phyloP scores from a whole-genome alignment of 1,139 yeast species.

The Lodderomyces orthopsilosis region DNA sequence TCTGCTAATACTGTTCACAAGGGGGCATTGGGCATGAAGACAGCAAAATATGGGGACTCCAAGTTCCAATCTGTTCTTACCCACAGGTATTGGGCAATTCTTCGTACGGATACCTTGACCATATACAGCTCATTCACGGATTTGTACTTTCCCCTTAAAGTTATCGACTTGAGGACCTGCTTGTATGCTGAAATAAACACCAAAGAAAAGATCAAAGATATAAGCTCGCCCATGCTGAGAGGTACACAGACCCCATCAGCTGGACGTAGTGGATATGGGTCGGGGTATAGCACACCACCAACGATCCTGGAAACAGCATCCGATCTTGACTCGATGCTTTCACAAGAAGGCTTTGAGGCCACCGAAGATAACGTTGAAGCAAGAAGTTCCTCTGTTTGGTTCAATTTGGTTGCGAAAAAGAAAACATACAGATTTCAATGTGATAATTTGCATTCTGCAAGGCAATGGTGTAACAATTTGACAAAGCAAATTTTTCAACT shows the following conservation, averaged over 20 bases:
- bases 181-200: conserved; percentile 54
- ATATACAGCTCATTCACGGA: conserved; percentile 73
- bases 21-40: conserved; percentile 53
- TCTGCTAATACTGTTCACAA: conserved; percentile 35
- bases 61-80: conserved; percentile 36
- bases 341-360: conserved; percentile 20
- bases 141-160: conserved; percentile 74
- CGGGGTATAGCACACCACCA: conserved; percentile 15
- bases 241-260: conserved; percentile 6
- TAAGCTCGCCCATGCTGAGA: conserved; percentile 12
- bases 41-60: conserved; percentile 41
- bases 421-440: conserved; percentile 67
- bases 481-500: conserved; percentile 69
- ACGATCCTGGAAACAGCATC: conserved; percentile 15
- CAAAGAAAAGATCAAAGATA: conserved; percentile 20
- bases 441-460: conserved; percentile 69
- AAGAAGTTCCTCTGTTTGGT: conserved; percentile 42
- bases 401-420: conserved; percentile 53
- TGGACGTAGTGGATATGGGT: conserved; percentile 9
- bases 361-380: conserved; percentile 29
- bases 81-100: conserved; percentile 68
- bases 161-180: conserved; percentile 70
- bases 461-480: conserved; percentile 74
- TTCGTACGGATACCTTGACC: conserved; percentile 66
- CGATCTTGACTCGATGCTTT: conserved; percentile 22